Evolutionary conservation across 768 basidiomycete genomes (phyloP).

Genomic region (Arthromyces matolae): DNA sequence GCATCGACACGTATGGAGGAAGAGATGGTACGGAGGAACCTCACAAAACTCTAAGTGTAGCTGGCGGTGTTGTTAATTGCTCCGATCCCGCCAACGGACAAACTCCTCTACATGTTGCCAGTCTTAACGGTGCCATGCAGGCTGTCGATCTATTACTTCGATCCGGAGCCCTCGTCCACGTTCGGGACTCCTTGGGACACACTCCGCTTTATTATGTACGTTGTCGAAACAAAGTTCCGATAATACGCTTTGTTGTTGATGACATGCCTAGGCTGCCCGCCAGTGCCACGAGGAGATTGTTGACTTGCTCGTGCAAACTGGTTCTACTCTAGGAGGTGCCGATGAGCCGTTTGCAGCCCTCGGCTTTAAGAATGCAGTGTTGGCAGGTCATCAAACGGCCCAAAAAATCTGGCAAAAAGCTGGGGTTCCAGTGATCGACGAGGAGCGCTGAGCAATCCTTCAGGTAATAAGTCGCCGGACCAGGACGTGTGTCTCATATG

Average conservation of each 20-base stretch:
- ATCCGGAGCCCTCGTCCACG: slow-evolving; percentile 78
- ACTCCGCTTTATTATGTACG: slow-evolving; percentile 78
- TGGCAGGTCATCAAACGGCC: slow-evolving; percentile 39
- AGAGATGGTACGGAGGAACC: slow-evolving; percentile 21
- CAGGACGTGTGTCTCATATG: too few species aligned
- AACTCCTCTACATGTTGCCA: slow-evolving; percentile 77
- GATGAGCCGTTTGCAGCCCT: slow-evolving; percentile 61
- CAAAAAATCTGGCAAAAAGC: slow-evolving; percentile 56
- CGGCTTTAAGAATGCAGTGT: slow-evolving; percentile 34
- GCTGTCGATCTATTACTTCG: slow-evolving; percentile 51
- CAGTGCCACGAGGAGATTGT: slow-evolving; percentile 63
- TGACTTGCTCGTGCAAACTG: slow-evolving; percentile 62
- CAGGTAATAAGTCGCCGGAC: too few species aligned
- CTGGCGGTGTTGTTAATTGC: slow-evolving; percentile 71
- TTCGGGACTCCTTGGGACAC: slow-evolving; percentile 76
- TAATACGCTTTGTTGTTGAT: too few species aligned
- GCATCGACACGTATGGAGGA: slow-evolving; percentile 38
- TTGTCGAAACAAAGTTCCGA: too few species aligned
- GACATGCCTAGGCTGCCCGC: slow-evolving; percentile 60
- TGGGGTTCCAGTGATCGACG: slow-evolving; percentile 31
- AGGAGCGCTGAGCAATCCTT: not conserved
- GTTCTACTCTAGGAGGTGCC: slow-evolving; percentile 67
- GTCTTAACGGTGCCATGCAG: slow-evolving; percentile 56
- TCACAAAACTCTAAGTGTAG: slow-evolving; percentile 37
- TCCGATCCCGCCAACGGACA: slow-evolving; percentile 67